Evolutionary conservation across 768 basidiomycete species (phyloP), one percentile per base, ranked within the genome.

Genomic region (Kwoniella heveanensis): DNA sequence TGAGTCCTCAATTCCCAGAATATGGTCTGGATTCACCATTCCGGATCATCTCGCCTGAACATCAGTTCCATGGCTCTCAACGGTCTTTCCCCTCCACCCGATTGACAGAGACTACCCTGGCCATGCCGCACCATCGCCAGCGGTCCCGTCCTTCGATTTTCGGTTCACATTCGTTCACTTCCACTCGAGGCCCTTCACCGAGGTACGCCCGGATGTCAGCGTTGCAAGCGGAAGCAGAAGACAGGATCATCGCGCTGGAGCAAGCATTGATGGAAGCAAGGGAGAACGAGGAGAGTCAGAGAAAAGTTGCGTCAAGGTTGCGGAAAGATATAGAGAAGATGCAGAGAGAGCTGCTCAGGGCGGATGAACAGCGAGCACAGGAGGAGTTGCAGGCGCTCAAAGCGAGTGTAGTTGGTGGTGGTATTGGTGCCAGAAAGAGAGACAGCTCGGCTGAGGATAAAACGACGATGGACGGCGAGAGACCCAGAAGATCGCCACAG

Each of bases 281-380:
- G 25, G 74, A 68, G 9, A 56, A 69, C 5, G 74, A 76, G 32
- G 74, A 76, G 21, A 50, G 13, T 26, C 74, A 76, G 51, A 32
- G 74, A 3, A 76, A 71, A 46, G 39, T 64, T 2, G 69, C 62
- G 2, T 66, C 71, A 2, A 51, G 74, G 44, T 51, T 72, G 57
- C 55, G 63, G 48, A 64, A 53, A 44, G 74, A 76, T 10, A 47
- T 70, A 19, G 71, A 72, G 5, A 76, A 72, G 57, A 64, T 76
- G 39, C 67, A 71, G 47, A 47, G 71, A 36, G 71, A 72, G 25
- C 62, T 67, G 22, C 51, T 69, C 24, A 51, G 62, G 49, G 63
- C 64, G n/a, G 74, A 76, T 36, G 67, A 64, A 29, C 52, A 47
- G 29, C 37, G 67, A 39, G 65, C 54, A 0, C 3, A 57, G 54